Percentiles rank a stretch among this genome's conserved stretches.
Evolutionary conservation across 2,329 filamentous ascomycete species (phyloP).

Genomic region (Dactylellina sp.): DNA sequence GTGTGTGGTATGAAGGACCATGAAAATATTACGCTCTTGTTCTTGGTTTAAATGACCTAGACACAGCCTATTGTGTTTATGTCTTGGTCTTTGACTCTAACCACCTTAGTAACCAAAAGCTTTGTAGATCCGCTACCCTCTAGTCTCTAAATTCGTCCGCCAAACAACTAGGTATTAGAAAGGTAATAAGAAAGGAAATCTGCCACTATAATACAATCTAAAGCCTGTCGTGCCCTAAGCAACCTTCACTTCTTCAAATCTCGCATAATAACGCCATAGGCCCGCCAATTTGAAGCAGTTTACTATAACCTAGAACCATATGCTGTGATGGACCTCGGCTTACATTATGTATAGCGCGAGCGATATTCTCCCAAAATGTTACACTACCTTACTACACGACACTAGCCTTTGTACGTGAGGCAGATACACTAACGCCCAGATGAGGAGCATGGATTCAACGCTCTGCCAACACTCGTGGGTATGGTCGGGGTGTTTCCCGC

Average conservation of each 20-base stretch:
- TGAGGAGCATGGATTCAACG: conserved; percentile 18
- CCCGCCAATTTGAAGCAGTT: conserved; percentile 26
- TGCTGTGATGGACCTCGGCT: conserved; percentile 21
- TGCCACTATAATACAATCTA: conserved; percentile 61
- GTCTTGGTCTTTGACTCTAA: conserved; percentile 33
- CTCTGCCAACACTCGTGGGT: conserved; percentile 39
- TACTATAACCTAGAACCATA: conserved; percentile 25
- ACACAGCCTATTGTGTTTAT: not conserved
- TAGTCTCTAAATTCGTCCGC: conserved; percentile 45
- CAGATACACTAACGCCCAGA: conserved; percentile 37
- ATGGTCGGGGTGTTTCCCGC: conserved; percentile 9
- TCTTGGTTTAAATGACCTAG: too few species aligned
- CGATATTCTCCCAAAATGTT: conserved; percentile 44
- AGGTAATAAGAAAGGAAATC: conserved; percentile 21
- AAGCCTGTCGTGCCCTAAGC: conserved; percentile 57
- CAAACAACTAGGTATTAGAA: conserved; percentile 26
- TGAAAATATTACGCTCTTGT: too few species aligned
- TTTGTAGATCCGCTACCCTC: conserved; percentile 36
- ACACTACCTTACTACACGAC: conserved; percentile 30
- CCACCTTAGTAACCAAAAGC: conserved; percentile 41
- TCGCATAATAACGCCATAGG: conserved; percentile 9
- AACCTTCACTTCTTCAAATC: conserved; percentile 3
- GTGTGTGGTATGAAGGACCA: too few species aligned
- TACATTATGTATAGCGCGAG: conserved; percentile 45
- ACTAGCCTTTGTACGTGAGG: conserved; percentile 26